Base-by-base conservation (phyloP, 306 rosid species). In the Quercus variabilis region DNA sequence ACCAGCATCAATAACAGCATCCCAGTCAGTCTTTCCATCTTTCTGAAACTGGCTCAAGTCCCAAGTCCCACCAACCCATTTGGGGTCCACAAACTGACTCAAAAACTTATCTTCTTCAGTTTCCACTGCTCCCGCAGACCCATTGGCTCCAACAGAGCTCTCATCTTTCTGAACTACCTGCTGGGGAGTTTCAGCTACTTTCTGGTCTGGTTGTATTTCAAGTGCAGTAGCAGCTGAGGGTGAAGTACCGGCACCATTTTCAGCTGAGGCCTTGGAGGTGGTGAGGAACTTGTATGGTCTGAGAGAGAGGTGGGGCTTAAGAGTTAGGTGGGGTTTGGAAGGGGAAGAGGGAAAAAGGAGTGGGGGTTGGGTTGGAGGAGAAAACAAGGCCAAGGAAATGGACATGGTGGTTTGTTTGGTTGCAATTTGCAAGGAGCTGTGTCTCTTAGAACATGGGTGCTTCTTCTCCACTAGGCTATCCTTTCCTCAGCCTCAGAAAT, bases 1-100 rank as follows among this genome's bases (percentile, higher is more conserved):
- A 95, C 99, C 99, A 52, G 97, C 96, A 84, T 92, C 99, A 74
- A 95, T 95, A 60, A 95, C 97, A 86, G 98, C 90, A 85, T 95
- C 98, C 99, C 99, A 95, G 65, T 95, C 94, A 13, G 93, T 89
- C 23, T 62, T 86, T 3, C 96, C 96, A 83, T 84, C 80, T 55
- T 91, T 95, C 91, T 70, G 84, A 81, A 92, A 95, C 89, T 90
- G 98, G 86, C 78, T 92, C 97, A 95, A 82, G 75, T 95, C 96
- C 99, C 99, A 95, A n/a, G 96, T 91, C 73, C 99, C 99, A 56
- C 75, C 85, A 30, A 91, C 83, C 99, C 99, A 95, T 79, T 79
- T 91, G 5, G 92, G 84, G 57, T 95, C 91, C 73, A 82, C 84
- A 75, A 92, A 95, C 57, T 78, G 80, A 6, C 13, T 52, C 5